A percentile compares a stretch with the other conserved stretches of the same genome.
These are phyloP conservation scores for Francoa sonchifolia DNA, from an alignment of 441 rosid species.

Conservation along the genomic window DNA sequence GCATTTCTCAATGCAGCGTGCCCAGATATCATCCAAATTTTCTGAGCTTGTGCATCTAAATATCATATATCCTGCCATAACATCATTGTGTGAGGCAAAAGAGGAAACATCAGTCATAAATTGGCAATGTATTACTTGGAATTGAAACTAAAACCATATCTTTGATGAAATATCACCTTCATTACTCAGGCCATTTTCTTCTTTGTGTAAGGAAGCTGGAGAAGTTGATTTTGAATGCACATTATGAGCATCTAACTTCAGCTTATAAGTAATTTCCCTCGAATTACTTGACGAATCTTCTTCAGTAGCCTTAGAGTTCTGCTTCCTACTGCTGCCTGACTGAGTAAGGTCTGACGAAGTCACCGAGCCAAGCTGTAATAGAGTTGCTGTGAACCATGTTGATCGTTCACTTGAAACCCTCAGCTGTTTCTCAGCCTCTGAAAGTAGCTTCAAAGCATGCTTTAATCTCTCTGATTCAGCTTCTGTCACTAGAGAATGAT, in stretches of 20 bases:
- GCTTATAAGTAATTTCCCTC: constrained; percentile 49
- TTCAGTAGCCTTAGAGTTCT: constrained; percentile 71
- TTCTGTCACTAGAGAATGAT: constrained; percentile 51
- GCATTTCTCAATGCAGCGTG: constrained; percentile 67
- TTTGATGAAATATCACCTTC: constrained; percentile 26
- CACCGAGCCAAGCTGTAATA: constrained; percentile 83
- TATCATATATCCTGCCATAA: constrained; percentile 27
- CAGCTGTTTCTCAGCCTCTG: constrained; percentile 90
- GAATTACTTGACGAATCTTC: constrained; percentile 71
- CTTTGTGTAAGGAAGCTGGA: constrained; percentile 40
- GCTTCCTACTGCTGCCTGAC: constrained; percentile 73
- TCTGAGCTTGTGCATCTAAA: constrained; percentile 41
- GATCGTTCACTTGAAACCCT: constrained; percentile 84
- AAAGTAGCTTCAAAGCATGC: constrained; percentile 90
- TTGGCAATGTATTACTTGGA: constrained; percentile 30
- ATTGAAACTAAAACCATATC: constrained; percentile 27
- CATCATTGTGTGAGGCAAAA: constrained; percentile 29
- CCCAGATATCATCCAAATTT: constrained; percentile 67
- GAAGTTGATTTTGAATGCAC: constrained; percentile 37
- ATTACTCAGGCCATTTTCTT: constrained; percentile 28
- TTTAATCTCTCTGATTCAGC: constrained; percentile 74
- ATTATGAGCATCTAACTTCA: constrained; percentile 40
- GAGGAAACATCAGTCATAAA: constrained; percentile 24
- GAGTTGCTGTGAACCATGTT: constrained; percentile 94
- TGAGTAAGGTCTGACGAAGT: constrained; percentile 65